These are phyloP conservation scores for Quercus phellos DNA, from an alignment of 331 rosid genomes.

Conservation along the genomic window DNA sequence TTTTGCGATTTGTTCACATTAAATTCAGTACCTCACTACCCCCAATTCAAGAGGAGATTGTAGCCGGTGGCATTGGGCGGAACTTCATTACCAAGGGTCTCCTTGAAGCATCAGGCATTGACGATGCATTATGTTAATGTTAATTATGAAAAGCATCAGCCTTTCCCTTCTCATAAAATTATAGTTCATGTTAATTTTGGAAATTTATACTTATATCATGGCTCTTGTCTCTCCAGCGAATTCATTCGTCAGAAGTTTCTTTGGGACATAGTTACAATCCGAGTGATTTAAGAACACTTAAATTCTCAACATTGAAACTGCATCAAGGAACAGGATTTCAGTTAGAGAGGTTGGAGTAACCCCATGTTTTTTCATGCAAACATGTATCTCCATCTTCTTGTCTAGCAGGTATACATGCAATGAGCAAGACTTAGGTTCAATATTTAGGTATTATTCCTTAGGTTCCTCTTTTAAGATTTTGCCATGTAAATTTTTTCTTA, in stretches of 20 bases:
- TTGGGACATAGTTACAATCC: conserved; percentile 76
- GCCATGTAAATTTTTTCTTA: too few relatives aligned
- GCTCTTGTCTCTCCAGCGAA: conserved; percentile 46
- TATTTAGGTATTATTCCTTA: too few relatives aligned
- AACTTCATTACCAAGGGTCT: conserved; percentile 74
- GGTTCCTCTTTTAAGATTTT: fast-evolving
- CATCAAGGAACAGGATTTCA: conserved; percentile 54
- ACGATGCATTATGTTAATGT: conserved; percentile 54
- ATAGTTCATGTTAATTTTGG: background rate
- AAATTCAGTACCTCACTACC: conserved; percentile 57
- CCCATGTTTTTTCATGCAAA: conserved; percentile 65
- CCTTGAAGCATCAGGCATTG: conserved; percentile 71
- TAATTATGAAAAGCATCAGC: too few relatives aligned
- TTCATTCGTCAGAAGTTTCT: conserved; percentile 52
- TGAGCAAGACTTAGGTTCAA: too few relatives aligned
- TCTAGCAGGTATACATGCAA: conserved; percentile 38
- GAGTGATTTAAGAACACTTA: conserved; percentile 49
- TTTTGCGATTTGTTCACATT: conserved; percentile 37
- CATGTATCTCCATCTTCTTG: conserved; percentile 58
- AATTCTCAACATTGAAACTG: conserved; percentile 70
- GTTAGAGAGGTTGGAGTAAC: conserved; percentile 45
- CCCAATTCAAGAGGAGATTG: conserved; percentile 51
- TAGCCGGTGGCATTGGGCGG: conserved; percentile 65
- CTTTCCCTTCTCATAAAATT: background rate
- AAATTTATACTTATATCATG: conserved; percentile 7